phyloP scores from a whole-genome alignment of 371 early-diverging fungal genomes.

The Nosema muscidifuracis region DNA sequence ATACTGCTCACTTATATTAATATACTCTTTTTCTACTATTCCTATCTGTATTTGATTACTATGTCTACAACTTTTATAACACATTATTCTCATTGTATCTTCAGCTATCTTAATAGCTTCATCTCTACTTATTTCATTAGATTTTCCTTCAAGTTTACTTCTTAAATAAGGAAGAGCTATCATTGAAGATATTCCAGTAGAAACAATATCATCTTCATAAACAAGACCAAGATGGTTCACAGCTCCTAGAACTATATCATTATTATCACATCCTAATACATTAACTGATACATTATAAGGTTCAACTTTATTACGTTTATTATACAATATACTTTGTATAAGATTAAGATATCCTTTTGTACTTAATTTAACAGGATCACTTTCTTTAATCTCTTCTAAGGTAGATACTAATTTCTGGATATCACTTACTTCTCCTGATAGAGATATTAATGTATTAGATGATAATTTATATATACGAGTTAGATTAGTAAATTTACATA shows the following conservation, averaged over 20 bases:
- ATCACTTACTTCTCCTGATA: conserved; percentile 86
- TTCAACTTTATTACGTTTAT: conserved; percentile 76
- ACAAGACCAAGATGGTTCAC: conserved; percentile 90
- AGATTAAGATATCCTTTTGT: conserved; percentile 56
- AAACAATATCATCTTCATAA: conserved; percentile 77
- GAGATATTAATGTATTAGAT: conserved; percentile 72
- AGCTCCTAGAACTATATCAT: conserved; percentile 68
- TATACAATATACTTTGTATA: conserved; percentile 74
- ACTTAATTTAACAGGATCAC: conserved; percentile 27
- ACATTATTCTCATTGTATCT: conserved; percentile 82
- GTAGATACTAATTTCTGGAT: conserved; percentile 77
- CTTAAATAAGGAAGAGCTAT: conserved; percentile 87
- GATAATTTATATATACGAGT: conserved; percentile 74
- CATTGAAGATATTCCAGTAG: conserved; percentile 89
- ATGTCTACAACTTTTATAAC: conserved; percentile 87
- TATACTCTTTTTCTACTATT: conserved; percentile 14
- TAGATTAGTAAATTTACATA: conserved; percentile 83
- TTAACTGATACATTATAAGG: conserved; percentile 89
- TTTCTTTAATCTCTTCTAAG: conserved; percentile 73
- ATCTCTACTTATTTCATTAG: conserved; percentile 67
- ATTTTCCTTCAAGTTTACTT: conserved; percentile 64
- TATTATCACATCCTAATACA: conserved; percentile 69
- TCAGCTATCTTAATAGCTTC: conserved; percentile 78
- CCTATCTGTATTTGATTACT: conserved; percentile 71
- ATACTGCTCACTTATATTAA: conserved; percentile 66